Base-by-base conservation (phyloP, 768 basidiomycete species). In the Mycena galericulata region DNA sequence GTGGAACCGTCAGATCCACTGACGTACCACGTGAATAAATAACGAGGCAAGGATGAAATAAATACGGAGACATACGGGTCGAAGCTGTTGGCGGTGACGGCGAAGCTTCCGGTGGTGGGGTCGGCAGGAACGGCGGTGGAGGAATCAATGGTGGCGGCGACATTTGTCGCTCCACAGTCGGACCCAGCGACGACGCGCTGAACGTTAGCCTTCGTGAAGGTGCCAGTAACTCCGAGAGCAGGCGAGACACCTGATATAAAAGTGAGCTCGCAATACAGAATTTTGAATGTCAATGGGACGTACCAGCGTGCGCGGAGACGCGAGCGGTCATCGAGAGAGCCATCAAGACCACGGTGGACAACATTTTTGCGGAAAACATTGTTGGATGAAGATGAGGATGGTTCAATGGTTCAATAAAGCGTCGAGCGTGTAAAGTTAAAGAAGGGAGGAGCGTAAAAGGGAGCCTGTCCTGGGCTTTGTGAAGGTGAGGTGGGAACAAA, bases 141-240 rank as follows among this genome's bases (percentile, higher is more conserved):
- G 22, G 62, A n/a, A 26, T 55, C 62, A 6, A 54, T 20, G 41
- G 29, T 62, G 40, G 43, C 5, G 22, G 53, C 62, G 26, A 38
- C 43, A 22, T 63, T 26, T 20, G 24, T 63, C 17, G 43, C 12
- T 10, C 62, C 62, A 36, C 62, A 63, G 53, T 18, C 11, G 18
- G 30, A 18, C 4, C 17, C 41, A 22, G 51, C 11, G 15, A 22
- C 22, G 2, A 38, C 14, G 22, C 62, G 51, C 24, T 34, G 34
- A 20, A 63, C 34, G 24, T 63, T 53, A 14, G 30, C 2, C 51
- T 30, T 34, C 2, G 17, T 18, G 17, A 38, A n/a, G 8, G 62
- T 29, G 30, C 62, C 62, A 18, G n/a, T 55, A 20, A 63, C 62
- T 3, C 62, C 62, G 43, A 63, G 62, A n/a, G 34, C 41, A 12